Evolutionary conservation across 2,329 filamentous ascomycete species (phyloP).

Genomic region (Xylariaceae sp.): DNA sequence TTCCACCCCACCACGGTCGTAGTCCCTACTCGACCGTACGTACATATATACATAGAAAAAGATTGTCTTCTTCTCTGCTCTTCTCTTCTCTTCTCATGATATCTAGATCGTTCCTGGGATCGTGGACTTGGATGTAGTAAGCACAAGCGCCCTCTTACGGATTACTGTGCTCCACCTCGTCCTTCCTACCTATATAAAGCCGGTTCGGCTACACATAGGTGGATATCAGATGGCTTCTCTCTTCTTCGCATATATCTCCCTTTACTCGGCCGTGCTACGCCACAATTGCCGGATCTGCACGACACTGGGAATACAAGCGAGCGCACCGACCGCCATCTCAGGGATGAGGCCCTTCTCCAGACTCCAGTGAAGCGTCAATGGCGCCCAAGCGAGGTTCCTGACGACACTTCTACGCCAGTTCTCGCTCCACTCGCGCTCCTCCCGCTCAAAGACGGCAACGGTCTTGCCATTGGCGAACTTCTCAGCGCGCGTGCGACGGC

Average conservation of each 20-base stretch:
- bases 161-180: too few species aligned
- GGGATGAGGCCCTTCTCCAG: conserved; percentile 59
- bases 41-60: neutral
- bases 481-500: conserved; percentile 29
- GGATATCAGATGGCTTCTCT: neutral
- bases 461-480: conserved; percentile 42
- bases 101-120: neutral
- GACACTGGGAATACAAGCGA: conserved; percentile 43
- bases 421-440: conserved; percentile 38
- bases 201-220: too few species aligned
- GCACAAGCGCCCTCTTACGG: too few species aligned
- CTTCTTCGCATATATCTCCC: too few species aligned
- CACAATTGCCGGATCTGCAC: conserved; percentile 32
- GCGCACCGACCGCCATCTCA: conserved; percentile 52
- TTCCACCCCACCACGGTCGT: neutral
- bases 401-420: conserved; percentile 62
- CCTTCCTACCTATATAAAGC: too few species aligned
- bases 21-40: conserved; percentile 1
- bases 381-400: conserved; percentile 70
- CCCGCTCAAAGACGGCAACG: conserved; percentile 28
- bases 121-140: too few species aligned
- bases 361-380: conserved; percentile 81
- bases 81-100: neutral
- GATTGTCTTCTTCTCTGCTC: neutral
- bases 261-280: conserved; percentile 30